Base-by-base conservation (phyloP, 2,329 filamentous ascomycete species). In the Epichloe coenophiala region DNA sequence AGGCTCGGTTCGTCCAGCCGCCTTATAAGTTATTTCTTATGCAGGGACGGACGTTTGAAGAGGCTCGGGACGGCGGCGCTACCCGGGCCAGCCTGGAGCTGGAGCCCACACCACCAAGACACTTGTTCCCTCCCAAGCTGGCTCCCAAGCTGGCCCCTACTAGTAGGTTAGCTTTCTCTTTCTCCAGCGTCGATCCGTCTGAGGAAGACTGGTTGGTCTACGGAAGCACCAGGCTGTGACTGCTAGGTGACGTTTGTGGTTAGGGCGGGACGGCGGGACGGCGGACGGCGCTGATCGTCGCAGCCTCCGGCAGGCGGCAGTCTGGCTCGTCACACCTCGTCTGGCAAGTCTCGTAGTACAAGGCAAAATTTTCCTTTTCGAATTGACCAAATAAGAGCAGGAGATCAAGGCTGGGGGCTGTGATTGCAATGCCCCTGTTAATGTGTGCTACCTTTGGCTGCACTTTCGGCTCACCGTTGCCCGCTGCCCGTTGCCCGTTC, bases 291-390 rank as follows among this genome's bases (percentile, higher is more conserved):
- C 51, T 51, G 41, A 21, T 48, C 33, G 47, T 39, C 21, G 47
- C 45, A 17, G 17, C 45, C 23, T 40, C 46, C 51, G 51, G 51
- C 45, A 50, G 51, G 45, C 45, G 48, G 51, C 51, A 53, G 51
- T 31, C 41, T 39, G 27, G 37, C 35, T 38, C 27, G 51, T 51
- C 45, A 41, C 37, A 51, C 45, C 38, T 43, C 11, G 37, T 41
- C 41, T 15, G 21, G 42, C 42, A 38, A 50, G 48, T 17, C 36
- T 39, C 33, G 41, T 50, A 9, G 48, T 45, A 45, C 42, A 39
- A 45, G 23, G 40, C 40, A 33, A 17, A 21, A 39, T n/a, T 11
- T 15, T 33, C 12, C 23, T 31, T 33, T 41, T 31, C 11, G n/a
- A 38, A 31, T 33, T 40, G 42, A 11, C 21, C 36, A 38, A 40